Base-by-base conservation (phyloP, 306 rosid genomes). In the Citrullus mucosospermus region DNA sequence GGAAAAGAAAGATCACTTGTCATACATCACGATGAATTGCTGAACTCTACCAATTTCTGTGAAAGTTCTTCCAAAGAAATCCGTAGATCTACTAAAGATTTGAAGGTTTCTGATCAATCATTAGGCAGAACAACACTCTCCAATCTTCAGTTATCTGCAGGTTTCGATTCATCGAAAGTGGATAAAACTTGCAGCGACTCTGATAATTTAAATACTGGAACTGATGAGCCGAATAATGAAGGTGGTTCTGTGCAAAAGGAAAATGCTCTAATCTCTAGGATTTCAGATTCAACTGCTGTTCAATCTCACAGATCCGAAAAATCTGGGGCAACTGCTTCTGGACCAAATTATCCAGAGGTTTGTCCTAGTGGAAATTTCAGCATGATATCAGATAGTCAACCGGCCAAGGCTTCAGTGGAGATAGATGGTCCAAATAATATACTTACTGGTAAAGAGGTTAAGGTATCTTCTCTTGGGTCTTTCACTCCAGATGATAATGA, bases 401-500 rank as follows among this genome's bases (percentile, higher is more conserved):
- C 10, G 11, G 51, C 57, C 57, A 77, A 81, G 58, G 81, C 41
- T 30, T 76, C n/a, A 1, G n/a, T 81, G 44, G 82, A 46, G 77
- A 69, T 44, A 32, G 22, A 54, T 83, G 76, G 55, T 73, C 77
- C 50, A 46, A 73, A 69, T 79, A 41, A 38, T 81, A n/a, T 68
- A 59, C 82, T 76, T 25, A 15, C 20, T 75, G 53, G 67, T 14
- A 85, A 84, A 61, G 86, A 84, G 83, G 82, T 51, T 18, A 76
- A 41, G 69, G 86, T 86, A 71, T 79, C 81, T 75, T 88, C 91
- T 63, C 84, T 88, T 43, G 88, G 81, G 59, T 85, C 75, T 81
- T 59, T 80, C 76, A 81, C 83, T 77, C 89, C 80, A 75, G 91
- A 91, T 82, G 96, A 88, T 82, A 88, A 81, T 85, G 89, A 56